Evolutionary conservation across 495 filamentous ascomycete species (phyloP), one percentile per base, ranked within the genome.

Genomic region (Penicillium bialowiezense): DNA sequence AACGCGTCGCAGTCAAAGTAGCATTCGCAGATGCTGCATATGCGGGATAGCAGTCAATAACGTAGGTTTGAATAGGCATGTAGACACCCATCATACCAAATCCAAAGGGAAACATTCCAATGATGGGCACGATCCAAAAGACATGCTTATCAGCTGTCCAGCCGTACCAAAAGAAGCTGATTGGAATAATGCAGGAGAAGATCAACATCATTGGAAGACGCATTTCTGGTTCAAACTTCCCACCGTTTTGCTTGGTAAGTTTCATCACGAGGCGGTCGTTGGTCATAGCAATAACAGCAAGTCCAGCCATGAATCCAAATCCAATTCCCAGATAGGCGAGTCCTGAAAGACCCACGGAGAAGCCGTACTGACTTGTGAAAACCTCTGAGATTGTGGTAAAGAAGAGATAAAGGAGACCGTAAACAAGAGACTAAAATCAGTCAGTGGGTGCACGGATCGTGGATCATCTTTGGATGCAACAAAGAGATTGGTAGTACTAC

Each of bases 341-440:
- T 5, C 82, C 83, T 0, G 80, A 81, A 1, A 79, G 49, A 3
- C 81, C 79, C 2, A 75, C 53, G 0, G 72, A 72, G 44, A 82
- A 78, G 17, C 72, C 72, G 53, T 89, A 82, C 0, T 72, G 77
- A 1, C 74, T 68, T 5, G 63, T 64, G 60, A 87, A 90, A 54
- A 89, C 78, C 52, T 73, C 71, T 0, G 78, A 69, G 57, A 87
- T 89, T 4, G 83, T 86, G n/a, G 80, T 79, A 42, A 86, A 73
- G 62, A 87, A 85, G 5, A 83, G 78, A 59, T 87, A 89, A 0
- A 86, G 70, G 4, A 87, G 67, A 31, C 82, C 78, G 56, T 87
- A 89, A 23, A 88, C 62, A 7, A 87, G 55, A 0, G 80, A 20
- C 45, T 48, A 5, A 17, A 21, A 5, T 9, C 9, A 32, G n/a